Percentiles rank a stretch among this genome's conserved stretches.
phyloP scores from a whole-genome alignment of 1,284 basidiomycete species.

The Apiotrichum gamsii region DNA sequence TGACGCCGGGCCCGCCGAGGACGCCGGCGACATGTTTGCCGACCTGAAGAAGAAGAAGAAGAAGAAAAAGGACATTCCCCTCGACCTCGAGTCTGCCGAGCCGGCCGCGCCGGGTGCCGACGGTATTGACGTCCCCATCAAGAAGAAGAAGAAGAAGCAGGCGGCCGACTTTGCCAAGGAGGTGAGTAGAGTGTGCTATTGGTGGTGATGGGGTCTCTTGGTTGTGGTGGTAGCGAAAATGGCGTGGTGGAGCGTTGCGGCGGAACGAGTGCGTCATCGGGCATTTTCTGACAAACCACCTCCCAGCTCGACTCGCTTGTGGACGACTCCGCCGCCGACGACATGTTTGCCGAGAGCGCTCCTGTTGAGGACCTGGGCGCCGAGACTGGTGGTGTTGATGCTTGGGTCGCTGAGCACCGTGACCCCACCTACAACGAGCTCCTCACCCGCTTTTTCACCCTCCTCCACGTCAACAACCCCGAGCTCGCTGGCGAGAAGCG shows the following conservation, averaged over 20 bases:
- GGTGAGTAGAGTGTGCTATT: constrained; percentile 41
- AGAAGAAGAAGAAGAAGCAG: constrained; percentile 51
- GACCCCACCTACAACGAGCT: constrained; percentile 94
- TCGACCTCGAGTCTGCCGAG: constrained; percentile 37
- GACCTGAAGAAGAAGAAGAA: constrained; percentile 55
- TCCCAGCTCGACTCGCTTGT: constrained; percentile 45
- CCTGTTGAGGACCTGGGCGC: constrained; percentile 54
- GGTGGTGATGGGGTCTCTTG: not conserved
- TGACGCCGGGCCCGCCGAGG: constrained; percentile 29
- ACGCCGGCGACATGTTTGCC: constrained; percentile 47
- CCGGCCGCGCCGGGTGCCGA: constrained; percentile 14
- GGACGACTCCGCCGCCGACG: constrained; percentile 68
- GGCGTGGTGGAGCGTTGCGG: no score
- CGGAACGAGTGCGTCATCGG: no score
- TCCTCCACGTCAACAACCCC: constrained; percentile 90
- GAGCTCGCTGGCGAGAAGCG: constrained; percentile 82
- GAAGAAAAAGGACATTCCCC: constrained; percentile 48
- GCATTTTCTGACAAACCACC: constrained; percentile 11
- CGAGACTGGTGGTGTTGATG: constrained; percentile 48
- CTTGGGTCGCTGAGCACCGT: constrained; percentile 83
- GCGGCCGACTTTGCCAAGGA: constrained; percentile 69
- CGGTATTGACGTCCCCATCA: constrained; percentile 50
- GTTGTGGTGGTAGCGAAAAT: no score
- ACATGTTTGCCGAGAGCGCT: constrained; percentile 61
- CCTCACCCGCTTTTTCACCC: constrained; percentile 83